Conservation (phyloP, 805 yeast species). For the Teunomyces stri region DNA sequence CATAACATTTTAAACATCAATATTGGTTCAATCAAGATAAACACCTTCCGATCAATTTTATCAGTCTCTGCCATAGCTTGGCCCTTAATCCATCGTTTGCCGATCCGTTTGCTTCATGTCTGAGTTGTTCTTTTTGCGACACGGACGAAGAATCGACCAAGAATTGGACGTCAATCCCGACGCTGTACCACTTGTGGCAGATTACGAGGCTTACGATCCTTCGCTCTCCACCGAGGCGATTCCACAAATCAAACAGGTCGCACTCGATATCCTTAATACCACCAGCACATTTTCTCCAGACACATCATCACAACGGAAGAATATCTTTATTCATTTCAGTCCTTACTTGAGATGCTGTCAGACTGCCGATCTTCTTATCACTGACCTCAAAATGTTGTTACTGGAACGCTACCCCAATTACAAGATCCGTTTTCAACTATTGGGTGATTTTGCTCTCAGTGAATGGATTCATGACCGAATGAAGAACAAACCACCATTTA, state of each 20-base stretch:
- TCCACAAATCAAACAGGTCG: conserved; percentile 25
- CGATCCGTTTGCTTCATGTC: conserved; percentile 11
- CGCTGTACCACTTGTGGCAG: conserved; percentile 25
- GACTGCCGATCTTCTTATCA: conserved; percentile 38
- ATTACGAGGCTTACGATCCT: conserved; percentile 36
- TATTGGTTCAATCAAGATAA: not conserved
- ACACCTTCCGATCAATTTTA: not conserved
- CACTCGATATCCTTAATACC: conserved; percentile 24
- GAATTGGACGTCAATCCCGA: conserved; percentile 21
- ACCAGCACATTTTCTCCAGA: conserved; percentile 20
- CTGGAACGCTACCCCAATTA: conserved; percentile 24
- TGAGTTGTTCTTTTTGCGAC: conserved; percentile 44
- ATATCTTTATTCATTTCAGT: conserved; percentile 38
- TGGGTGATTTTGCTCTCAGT: conserved; percentile 44
- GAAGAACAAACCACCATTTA: conserved; percentile 41
- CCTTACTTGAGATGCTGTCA: conserved; percentile 46
- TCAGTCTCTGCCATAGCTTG: not conserved
- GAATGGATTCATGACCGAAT: conserved; percentile 47
- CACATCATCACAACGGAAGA: conserved; percentile 21
- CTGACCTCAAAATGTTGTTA: conserved; percentile 24
- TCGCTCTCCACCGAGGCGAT: conserved; percentile 30
- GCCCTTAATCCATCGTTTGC: not conserved
- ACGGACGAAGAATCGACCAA: conserved; percentile 42
- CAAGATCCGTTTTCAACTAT: conserved; percentile 35
- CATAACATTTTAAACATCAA: not conserved